These are phyloP conservation scores for Rhizophagus sp. DNA, from an alignment of 192 early-diverging fungal species.

Conservation along the genomic window DNA sequence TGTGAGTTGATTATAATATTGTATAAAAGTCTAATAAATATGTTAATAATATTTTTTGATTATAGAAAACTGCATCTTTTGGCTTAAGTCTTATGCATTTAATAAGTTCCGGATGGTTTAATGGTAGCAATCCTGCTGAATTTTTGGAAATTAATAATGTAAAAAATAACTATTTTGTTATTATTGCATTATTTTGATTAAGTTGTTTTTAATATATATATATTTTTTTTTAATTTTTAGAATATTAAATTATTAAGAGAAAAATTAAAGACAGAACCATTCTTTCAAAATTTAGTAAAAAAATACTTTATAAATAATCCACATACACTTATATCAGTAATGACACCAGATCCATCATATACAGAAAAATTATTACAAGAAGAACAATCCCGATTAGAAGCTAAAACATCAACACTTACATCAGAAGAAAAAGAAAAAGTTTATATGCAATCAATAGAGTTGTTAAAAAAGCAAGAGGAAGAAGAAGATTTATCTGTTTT, in stretches of 20 bases:
- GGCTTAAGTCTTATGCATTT: constrained; percentile 80
- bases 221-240: constrained; percentile 31
- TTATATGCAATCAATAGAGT: constrained; percentile 61
- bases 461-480: constrained; percentile 71
- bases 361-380: constrained; percentile 53
- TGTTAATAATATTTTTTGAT: neutral
- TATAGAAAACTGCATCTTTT: constrained; percentile 81
- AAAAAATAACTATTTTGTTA: neutral
- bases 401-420: constrained; percentile 62
- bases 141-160: constrained; percentile 78
- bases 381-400: constrained; percentile 68
- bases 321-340: constrained; percentile 77
- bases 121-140: constrained; percentile 83
- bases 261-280: constrained; percentile 55
- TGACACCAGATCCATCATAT: constrained; percentile 78
- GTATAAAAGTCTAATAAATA: neutral
- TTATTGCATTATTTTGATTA: neutral
- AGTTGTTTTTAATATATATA: neutral
- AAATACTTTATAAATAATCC: constrained; percentile 80
- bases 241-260: constrained; percentile 71
- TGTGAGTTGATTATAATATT: constrained; percentile 43
- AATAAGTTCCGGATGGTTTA: constrained; percentile 82
- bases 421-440: constrained; percentile 62
- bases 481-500: constrained; percentile 79
- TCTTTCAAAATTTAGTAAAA: constrained; percentile 75